These are phyloP conservation scores for Avicennia marina DNA, from an alignment of 257 asterid genomes.

Conservation along the genomic window DNA sequence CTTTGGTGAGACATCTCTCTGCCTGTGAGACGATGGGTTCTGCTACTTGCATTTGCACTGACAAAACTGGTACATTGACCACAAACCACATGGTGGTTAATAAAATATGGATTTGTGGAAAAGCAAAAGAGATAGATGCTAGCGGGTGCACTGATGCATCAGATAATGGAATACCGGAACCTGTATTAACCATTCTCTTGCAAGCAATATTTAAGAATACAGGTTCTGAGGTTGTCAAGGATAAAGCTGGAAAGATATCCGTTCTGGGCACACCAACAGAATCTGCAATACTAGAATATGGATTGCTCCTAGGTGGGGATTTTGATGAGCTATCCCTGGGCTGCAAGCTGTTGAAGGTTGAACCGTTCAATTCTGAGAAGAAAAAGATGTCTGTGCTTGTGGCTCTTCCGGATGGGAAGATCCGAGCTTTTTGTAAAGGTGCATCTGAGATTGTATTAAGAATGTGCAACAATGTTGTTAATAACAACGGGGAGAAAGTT, in stretches of 20 bases:
- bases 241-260: slow-evolving; percentile 57
- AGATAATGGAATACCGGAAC: slow-evolving; percentile 41
- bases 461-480: slow-evolving; percentile 53
- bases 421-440: slow-evolving; percentile 86
- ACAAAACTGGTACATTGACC: slow-evolving; percentile 95
- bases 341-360: slow-evolving; percentile 66
- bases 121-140: slow-evolving; percentile 40
- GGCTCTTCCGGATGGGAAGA: slow-evolving; percentile 62
- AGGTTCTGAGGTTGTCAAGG: slow-evolving; percentile 79
- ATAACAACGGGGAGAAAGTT: slow-evolving; percentile 54
- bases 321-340: slow-evolving; percentile 53
- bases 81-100: slow-evolving; percentile 89
- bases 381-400: slow-evolving; percentile 91
- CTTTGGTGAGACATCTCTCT: slow-evolving; percentile 84
- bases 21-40: slow-evolving; percentile 99
- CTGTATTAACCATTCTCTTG: slow-evolving; percentile 43
- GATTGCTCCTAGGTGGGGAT: slow-evolving; percentile 78
- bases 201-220: slow-evolving; percentile 83
- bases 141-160: slow-evolving; percentile 27
- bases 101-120: slow-evolving; percentile 68
- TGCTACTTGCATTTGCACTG: slow-evolving; percentile 89
- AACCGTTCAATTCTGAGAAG: slow-evolving; percentile 93
- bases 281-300: slow-evolving; percentile 77
- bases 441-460: slow-evolving; percentile 88
- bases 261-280: slow-evolving; percentile 93